Evolutionary conservation across 1,284 basidiomycete genomes (phyloP).

Genomic region (Marasmius tenuissimus): DNA sequence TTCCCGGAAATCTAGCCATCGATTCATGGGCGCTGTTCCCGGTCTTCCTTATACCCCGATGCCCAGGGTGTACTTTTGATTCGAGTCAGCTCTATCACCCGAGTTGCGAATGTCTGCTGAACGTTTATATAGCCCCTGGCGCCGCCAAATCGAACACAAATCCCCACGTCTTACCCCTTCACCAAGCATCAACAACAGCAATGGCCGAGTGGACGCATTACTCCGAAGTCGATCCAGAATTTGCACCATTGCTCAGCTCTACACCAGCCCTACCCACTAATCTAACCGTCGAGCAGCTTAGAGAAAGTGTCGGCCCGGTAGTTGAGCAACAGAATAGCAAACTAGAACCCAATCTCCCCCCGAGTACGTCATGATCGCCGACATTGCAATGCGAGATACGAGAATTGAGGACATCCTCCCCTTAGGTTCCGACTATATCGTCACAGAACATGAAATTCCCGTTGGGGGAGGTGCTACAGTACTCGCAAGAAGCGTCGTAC

Average conservation of each 20-base stretch:
- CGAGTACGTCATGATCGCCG: neutral
- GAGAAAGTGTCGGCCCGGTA: neutral
- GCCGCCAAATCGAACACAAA: too few relatives aligned
- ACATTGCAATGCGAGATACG: neutral
- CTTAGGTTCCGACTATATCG: neutral
- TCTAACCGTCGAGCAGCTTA: neutral
- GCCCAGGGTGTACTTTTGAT: too few relatives aligned
- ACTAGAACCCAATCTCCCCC: neutral
- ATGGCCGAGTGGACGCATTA: neutral
- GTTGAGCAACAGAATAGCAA: neutral
- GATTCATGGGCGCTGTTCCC: too few relatives aligned
- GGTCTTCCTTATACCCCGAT: too few relatives aligned
- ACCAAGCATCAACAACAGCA: too few relatives aligned
- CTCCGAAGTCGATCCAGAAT: neutral
- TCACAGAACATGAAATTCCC: neutral
- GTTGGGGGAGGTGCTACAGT: neutral
- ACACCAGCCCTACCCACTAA: neutral
- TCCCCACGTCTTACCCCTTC: too few relatives aligned
- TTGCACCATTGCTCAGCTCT: neutral
- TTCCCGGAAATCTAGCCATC: too few relatives aligned
- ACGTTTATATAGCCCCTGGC: too few relatives aligned
- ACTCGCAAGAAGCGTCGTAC: neutral
- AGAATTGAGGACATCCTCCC: neutral
- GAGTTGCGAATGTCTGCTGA: too few relatives aligned
- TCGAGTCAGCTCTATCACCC: too few relatives aligned